Evolutionary conservation across 2,329 filamentous ascomycete genomes (phyloP).

Genomic region (Torrubiellomyces zombiae): DNA sequence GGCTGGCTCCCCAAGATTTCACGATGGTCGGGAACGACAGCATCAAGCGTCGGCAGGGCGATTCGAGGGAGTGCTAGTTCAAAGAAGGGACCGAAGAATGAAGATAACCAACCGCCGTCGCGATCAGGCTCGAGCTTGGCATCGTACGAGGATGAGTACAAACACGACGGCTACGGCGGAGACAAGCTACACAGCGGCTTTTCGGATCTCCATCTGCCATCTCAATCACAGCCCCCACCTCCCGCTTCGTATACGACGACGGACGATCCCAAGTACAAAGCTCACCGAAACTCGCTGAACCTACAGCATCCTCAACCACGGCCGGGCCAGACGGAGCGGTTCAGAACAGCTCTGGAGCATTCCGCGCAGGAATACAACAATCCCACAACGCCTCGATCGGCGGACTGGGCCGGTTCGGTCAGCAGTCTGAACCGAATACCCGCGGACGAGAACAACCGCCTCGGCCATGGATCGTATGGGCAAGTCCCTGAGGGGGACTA

Average conservation of each 20-base stretch:
- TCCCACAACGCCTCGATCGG: constrained; percentile 40
- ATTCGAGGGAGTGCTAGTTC: constrained; percentile 49
- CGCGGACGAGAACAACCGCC: constrained; percentile 26
- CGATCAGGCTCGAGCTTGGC: constrained; percentile 62
- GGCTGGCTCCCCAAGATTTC: constrained; percentile 81
- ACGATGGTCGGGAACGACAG: constrained; percentile 91
- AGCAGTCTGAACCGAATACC: constrained; percentile 40
- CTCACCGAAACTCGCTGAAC: constrained; percentile 65
- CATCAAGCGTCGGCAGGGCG: constrained; percentile 68
- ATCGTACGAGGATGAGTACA: constrained; percentile 40
- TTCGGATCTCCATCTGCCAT: constrained; percentile 31
- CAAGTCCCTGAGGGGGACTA: constrained; percentile 22
- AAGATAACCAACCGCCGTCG: constrained; percentile 42
- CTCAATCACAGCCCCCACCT: constrained; percentile 15
- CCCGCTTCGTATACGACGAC: constrained; percentile 36
- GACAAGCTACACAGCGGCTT: constrained; percentile 44
- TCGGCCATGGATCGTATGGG: constrained; percentile 27
- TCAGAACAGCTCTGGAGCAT: constrained; percentile 56
- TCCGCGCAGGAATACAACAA: constrained; percentile 53
- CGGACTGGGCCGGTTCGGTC: constrained; percentile 45
- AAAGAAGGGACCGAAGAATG: constrained; percentile 42
- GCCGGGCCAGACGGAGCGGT: constrained; percentile 55
- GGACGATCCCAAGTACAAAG: constrained; percentile 66
- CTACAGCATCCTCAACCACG: constrained; percentile 66
- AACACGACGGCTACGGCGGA: constrained; percentile 37